Evolutionary conservation across 2,329 filamentous ascomycete genomes (phyloP).

Genomic region (Stemphylium beticola): DNA sequence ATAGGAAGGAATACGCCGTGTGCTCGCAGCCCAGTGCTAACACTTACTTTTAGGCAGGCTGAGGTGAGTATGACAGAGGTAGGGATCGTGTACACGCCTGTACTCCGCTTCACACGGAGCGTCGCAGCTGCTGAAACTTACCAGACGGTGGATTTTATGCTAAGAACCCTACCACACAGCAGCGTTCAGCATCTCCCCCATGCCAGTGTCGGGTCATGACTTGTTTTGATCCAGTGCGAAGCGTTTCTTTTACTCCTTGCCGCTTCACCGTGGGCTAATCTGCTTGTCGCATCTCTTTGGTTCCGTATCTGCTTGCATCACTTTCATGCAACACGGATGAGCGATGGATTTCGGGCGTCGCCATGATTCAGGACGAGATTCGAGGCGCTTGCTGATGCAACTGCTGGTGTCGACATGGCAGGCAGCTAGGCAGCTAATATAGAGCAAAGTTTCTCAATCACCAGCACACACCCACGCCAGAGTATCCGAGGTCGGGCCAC

Average conservation of each 20-base stretch:
- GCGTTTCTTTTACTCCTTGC: slow-evolving; percentile 22
- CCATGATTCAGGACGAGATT: slow-evolving; percentile 17
- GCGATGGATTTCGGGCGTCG: slow-evolving; percentile 13
- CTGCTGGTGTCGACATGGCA: slow-evolving; percentile 16
- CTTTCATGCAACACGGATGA: slow-evolving; percentile 13
- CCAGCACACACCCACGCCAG: slow-evolving; percentile 1
- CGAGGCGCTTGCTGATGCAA: slow-evolving; percentile 26
- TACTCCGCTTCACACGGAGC: slow-evolving; percentile 16
- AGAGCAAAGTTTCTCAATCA: slow-evolving; percentile 25
- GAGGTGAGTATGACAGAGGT: slow-evolving; percentile 1
- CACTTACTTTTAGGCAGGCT: neutral
- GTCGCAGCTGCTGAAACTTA: slow-evolving; percentile 22
- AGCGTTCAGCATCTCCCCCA: slow-evolving; percentile 18
- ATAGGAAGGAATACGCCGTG: slow-evolving; percentile 3
- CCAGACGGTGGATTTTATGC: slow-evolving; percentile 17
- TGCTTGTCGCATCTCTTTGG: slow-evolving; percentile 24
- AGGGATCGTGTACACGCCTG: slow-evolving; percentile 17
- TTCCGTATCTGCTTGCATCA: slow-evolving; percentile 18
- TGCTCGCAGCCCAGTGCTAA: neutral
- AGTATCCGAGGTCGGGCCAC: slow-evolving; percentile 33
- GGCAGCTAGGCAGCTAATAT: slow-evolving; percentile 25
- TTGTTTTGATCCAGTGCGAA: slow-evolving; percentile 24
- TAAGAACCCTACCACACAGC: slow-evolving; percentile 20
- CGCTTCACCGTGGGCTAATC: slow-evolving; percentile 19
- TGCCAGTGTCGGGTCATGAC: slow-evolving; percentile 17